Evolutionary conservation across 176 grass and related monocot species (phyloP), one percentile per base, ranked within the genome.

Genomic region (Ensete ventricosum): DNA sequence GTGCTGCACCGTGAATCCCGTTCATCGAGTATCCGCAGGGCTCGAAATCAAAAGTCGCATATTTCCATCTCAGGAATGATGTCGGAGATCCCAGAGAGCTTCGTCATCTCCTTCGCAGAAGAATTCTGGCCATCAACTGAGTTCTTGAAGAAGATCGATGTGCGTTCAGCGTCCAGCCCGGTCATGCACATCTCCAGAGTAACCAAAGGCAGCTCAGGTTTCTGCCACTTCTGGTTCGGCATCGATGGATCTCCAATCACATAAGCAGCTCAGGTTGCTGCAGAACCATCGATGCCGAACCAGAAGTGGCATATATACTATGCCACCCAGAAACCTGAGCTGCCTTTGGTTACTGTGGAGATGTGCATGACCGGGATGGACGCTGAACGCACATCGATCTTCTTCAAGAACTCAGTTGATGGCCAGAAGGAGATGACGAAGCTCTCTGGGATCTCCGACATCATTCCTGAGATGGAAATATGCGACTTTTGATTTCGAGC

Each of bases 171-270:
- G 69, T 90, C 73, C 64, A 96, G 57, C 53, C 85, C 81, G 0
- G 93, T 92, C 93, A 96, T 96, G 79, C 93, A 96, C 93, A 96
- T 92, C 77, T 96, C 93, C 21, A 96, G 81, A 52, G 89, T 92
- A 43, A 96, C 89, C 85, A 84, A 84, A 55, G 92, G 89, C 34
- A 84, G 71, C 74, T 96, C 93, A 25, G 89, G 87, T 60, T 83
- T 77, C 54, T 90, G 93, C 93, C 93, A 96, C 51, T 82, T 85
- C 81, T 82, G 91, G 59, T 85, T 96, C 11, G 89, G 89, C 51
- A 73, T 82, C 64, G 79, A 75, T 0, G 85, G 13, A n/a, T n/a
- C n/a, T n/a, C n/a, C n/a, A n/a, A n/a, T n/a, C n/a, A n/a, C n/a
- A n/a, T n/a, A n/a, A n/a, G n/a, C n/a, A n/a, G n/a, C n/a, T n/a